Evolutionary conservation across 1,284 basidiomycete genomes (phyloP), one percentile per base, ranked within the genome.

Genomic region (Ustilago bromivora): DNA sequence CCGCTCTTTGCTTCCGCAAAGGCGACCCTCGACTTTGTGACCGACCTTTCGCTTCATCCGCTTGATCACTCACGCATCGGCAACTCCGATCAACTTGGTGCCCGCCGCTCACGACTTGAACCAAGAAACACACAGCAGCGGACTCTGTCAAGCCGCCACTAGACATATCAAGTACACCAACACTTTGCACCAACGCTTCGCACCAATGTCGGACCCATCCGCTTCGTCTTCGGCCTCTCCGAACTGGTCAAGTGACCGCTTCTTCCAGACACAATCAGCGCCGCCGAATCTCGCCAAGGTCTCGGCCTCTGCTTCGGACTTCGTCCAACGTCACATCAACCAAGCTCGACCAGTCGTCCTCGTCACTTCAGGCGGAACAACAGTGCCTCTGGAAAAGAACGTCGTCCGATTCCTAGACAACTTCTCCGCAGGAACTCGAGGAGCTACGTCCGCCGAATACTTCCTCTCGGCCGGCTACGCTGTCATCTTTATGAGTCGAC

Each of bases 401-500:
- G 76, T 82, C 76, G 96, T 99, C 53, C 94, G 97, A 58, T 99
- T 98, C 87, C 89, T 99, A 35, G 96, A 99, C 87, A 99, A 99
- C 88, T 99, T 98, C 87, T 97, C 95, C 86, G 97, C 97, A 61
- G 96, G 96, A 58, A 99, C 97, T 15, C 90, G 96, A 85, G 96
- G 97, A 41, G 94, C 97, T 35, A 96, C 96, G 0, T 98, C 96
- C 4, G 96, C 96, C 1, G 96, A 99, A 87, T 98, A 99, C 88
- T 98, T 99, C 86, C 90, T 99, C 65, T 90, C 86, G 5, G 91
- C 93, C 2, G 93, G 93, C 73, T 99, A 99, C 88, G 95, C 96
- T 28, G 97, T 99, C 85, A 96, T 99, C 83, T 99, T 99, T 88
- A 93, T 99, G 91, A 95, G 98, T 87, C 90, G 96, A 10, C 94